These are phyloP conservation scores for Steccherinum ochraceum DNA, from an alignment of 768 basidiomycete genomes.

Conservation along the genomic window DNA sequence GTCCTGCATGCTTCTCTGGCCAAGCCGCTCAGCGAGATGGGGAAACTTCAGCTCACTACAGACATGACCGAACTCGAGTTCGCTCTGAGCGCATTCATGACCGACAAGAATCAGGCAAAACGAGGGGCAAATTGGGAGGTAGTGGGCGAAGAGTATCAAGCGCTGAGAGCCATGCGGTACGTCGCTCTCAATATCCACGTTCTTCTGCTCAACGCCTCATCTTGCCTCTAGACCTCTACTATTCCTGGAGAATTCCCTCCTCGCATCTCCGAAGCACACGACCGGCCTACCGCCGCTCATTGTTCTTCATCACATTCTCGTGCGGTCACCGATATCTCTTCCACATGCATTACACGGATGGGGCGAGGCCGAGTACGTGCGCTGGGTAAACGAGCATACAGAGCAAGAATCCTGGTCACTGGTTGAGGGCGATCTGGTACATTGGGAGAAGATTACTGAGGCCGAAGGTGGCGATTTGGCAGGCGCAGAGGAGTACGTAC, in stretches of 20 bases:
- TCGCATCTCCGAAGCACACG: slow-evolving; percentile 64
- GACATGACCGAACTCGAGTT: slow-evolving; percentile 99
- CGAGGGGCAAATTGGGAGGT: slow-evolving; percentile 63
- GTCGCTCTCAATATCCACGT: slow-evolving; percentile 16
- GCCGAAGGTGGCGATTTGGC: slow-evolving; percentile 42
- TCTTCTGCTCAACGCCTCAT: neutral
- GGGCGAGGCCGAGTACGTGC: slow-evolving; percentile 94
- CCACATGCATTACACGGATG: slow-evolving; percentile 90
- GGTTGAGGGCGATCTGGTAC: slow-evolving; percentile 69
- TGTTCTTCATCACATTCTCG: slow-evolving; percentile 87
- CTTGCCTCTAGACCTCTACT: slow-evolving; percentile 64
- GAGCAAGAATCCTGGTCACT: slow-evolving; percentile 76
- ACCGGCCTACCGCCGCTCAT: slow-evolving; percentile 78
- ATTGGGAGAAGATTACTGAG: slow-evolving; percentile 73
- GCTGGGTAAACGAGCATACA: slow-evolving; percentile 91
- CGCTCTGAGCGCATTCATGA: slow-evolving; percentile 74
- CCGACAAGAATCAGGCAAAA: slow-evolving; percentile 40
- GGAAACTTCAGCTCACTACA: slow-evolving; percentile 89
- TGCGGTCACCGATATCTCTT: slow-evolving; percentile 78
- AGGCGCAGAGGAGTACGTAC: slow-evolving; percentile 54
- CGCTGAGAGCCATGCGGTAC: slow-evolving; percentile 81
- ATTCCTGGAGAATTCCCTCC: slow-evolving; percentile 74
- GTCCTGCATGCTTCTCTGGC: slow-evolving; percentile 93
- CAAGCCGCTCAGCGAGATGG: slow-evolving; percentile 84
- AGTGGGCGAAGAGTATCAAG: slow-evolving; percentile 83